Conservation (phyloP, 805 yeast species). For the Wickerhamiella dianesei region DNA sequence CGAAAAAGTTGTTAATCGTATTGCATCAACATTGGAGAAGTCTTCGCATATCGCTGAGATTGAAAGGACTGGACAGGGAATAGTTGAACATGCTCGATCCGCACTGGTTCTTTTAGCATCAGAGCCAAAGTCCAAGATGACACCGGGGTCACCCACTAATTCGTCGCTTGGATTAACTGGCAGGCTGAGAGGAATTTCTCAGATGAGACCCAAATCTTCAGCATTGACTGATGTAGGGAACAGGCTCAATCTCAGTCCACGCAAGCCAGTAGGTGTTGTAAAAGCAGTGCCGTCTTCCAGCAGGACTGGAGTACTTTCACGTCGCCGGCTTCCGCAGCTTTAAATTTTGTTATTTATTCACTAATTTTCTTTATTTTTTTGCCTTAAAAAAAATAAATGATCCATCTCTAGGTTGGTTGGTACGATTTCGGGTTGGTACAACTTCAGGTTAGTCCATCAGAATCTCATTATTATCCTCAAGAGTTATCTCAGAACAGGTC, state of each 20-base stretch:
- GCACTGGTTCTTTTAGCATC: background rate
- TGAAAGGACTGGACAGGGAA: background rate
- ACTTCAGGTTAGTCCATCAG: constrained; percentile 14
- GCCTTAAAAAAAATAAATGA: background rate
- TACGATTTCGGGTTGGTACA: background rate
- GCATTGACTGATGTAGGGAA: background rate
- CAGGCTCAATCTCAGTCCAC: background rate
- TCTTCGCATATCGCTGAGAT: background rate
- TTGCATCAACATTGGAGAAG: background rate
- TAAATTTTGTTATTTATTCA: background rate
- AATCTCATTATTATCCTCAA: constrained; percentile 15
- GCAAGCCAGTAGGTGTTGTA: background rate
- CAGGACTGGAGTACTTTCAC: background rate
- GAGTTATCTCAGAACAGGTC: constrained; percentile 18
- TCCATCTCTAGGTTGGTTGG: too few species aligned
- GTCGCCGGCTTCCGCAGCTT: background rate
- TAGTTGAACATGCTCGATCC: background rate
- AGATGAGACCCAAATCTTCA: background rate
- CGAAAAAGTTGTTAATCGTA: background rate
- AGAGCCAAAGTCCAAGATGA: background rate
- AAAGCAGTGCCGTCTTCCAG: background rate
- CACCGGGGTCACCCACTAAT: background rate
- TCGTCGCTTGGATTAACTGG: background rate
- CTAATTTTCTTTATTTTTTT: background rate
- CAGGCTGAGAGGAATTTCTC: background rate